Evolutionary conservation across 352 stramenopile species (phyloP), one percentile per base, ranked within the genome.

Genomic region (Phytophthora pseudosyringae): DNA sequence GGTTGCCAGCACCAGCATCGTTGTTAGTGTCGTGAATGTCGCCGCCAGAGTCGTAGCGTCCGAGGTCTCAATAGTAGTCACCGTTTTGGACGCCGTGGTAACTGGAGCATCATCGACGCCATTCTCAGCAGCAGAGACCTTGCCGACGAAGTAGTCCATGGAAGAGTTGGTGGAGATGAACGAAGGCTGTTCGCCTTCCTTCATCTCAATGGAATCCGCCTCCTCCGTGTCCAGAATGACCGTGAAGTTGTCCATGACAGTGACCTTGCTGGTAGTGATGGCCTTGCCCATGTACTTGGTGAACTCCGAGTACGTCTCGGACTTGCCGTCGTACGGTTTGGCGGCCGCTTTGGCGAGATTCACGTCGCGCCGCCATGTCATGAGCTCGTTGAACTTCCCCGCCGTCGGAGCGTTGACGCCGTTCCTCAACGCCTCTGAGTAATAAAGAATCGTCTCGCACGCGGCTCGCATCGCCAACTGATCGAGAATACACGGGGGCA

Each of bases 401-500:
- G 67, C 49, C 5, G 76, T 76, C 3, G 83, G 75, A 2, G 78
- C 66, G 0, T 48, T n/a, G 8, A 57, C 56, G 0, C 60, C 65
- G 1, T 74, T 40, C 0, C 55, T 62, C 46, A 90, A 56, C 21
- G 83, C 79, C 32, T 79, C 55, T 1, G 77, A 85, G 38, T 84
- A 87, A 62, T 85, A 84, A 32, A 92, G 71, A 25, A 92, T 44
- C 50, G 80, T 87, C 64, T 92, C 83, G 40, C 83, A 78, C 33
- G 74, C 69, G 6, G 83, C 78, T n/a, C 73, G 75, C 44, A 90
- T 58, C 16, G 74, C 74, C 58, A 92, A 67, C 15, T 79, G 57
- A 38, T 77, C 58, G 11, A 90, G 50, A 43, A 76, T 77, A 18
- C 83, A 92, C 43, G 83, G 75, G 8, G 69, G 69, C 40, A 88